phyloP scores from a whole-genome alignment of 1,284 basidiomycete species.

The Trichosporon ovoides region DNA sequence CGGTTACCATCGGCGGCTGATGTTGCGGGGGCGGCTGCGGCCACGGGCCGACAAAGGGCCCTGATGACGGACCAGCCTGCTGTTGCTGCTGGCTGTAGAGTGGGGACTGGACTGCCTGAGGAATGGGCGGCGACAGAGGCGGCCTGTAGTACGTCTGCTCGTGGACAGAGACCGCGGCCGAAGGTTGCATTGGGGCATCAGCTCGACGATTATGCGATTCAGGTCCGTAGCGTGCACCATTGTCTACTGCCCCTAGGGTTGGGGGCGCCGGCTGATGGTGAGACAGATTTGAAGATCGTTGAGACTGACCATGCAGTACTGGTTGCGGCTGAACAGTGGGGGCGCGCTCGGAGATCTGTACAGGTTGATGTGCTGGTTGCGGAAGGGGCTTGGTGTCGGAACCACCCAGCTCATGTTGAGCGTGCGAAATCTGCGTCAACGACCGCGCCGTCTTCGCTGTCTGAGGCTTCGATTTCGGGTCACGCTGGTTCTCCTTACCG shows the following conservation, averaged over 20 bases:
- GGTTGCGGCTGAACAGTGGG: neutral
- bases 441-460: no score
- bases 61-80: neutral
- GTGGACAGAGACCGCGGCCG: neutral
- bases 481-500: neutral
- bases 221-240: neutral
- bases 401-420: neutral
- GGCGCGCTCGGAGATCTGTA: neutral
- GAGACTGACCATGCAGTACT: constrained; percentile 2
- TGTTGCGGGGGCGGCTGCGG: neutral
- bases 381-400: neutral
- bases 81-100: neutral
- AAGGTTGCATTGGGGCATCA: neutral
- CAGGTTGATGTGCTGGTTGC: neutral
- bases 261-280: neutral
- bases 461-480: no score
- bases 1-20: neutral
- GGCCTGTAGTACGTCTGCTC: neutral
- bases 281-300: neutral
- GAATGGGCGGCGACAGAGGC: neutral
- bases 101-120: neutral
- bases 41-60: neutral
- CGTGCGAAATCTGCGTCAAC: no score
- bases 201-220: neutral
- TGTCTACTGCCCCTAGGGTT: neutral